Percentiles rank a stretch among this genome's conserved stretches.
phyloP scores from a whole-genome alignment of 2,329 filamentous ascomycete genomes.

The Coniochaeta sp. region DNA sequence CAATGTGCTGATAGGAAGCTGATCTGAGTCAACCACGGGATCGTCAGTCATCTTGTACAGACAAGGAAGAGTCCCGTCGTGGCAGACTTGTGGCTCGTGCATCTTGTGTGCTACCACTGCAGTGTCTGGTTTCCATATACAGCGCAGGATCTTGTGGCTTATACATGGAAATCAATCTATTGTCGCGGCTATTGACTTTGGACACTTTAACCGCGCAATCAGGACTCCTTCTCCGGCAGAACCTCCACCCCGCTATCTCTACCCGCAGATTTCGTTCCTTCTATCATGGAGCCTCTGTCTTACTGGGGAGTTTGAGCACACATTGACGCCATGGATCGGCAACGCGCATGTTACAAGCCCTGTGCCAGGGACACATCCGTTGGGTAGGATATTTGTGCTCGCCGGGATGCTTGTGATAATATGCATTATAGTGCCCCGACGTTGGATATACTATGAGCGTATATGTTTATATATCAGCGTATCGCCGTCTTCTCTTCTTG shows the following conservation, averaged over 20 bases:
- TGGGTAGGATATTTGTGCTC: background rate
- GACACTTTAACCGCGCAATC: background rate
- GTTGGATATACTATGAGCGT: background rate
- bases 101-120: background rate
- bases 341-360: background rate
- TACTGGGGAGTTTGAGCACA: background rate
- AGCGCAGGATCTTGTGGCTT: background rate
- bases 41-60: too few species aligned
- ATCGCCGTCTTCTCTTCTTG: background rate
- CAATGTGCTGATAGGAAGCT: too few species aligned
- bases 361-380: background rate
- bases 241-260: background rate
- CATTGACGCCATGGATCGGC: background rate
- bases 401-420: background rate
- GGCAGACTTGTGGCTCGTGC: background rate
- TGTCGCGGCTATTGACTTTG: background rate
- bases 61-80: background rate
- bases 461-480: background rate
- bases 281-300: background rate
- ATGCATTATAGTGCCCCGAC: background rate
- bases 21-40: too few species aligned
- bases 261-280: background rate
- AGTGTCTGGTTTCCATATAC: background rate
- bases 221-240: background rate
- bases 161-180: background rate